Evolutionary conservation across 805 yeast genomes (phyloP).

Genomic region (Wickerhamiella vanderwaltii): DNA sequence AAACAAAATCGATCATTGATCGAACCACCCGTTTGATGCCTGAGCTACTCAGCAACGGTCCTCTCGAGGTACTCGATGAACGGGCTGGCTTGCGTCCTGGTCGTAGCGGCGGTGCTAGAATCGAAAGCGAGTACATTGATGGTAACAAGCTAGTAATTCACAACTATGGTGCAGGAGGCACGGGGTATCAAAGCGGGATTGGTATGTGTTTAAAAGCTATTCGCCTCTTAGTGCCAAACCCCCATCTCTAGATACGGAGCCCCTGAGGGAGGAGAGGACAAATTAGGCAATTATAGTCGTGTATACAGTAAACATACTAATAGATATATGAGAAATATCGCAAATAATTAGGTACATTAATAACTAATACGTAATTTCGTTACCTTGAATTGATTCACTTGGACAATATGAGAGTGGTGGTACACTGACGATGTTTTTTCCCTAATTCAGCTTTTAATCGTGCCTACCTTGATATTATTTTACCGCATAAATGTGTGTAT

Average conservation of each 20-base stretch:
- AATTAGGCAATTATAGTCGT: no score
- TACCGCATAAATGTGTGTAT: no score
- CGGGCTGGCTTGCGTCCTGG: slow-evolving; percentile 70
- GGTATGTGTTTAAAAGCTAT: slow-evolving; percentile 45
- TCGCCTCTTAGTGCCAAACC: slow-evolving; percentile 16
- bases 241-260: slow-evolving; percentile 8
- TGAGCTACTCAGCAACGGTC: slow-evolving; percentile 31
- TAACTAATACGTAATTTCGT: no score
- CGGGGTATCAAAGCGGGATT: slow-evolving; percentile 64
- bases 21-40: slow-evolving; percentile 42
- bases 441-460: no score
- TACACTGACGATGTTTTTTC: no score
- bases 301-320: no score
- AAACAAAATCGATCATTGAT: slow-evolving; percentile 48
- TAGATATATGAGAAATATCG: no score
- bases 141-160: slow-evolving; percentile 47
- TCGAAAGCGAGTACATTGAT: slow-evolving; percentile 40
- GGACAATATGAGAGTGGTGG: no score
- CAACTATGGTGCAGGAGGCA: slow-evolving; percentile 67
- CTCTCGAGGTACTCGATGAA: slow-evolving; percentile 44
- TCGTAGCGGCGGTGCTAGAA: slow-evolving; percentile 62
- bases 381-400: no score
- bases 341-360: no score
- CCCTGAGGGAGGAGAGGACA: no score
- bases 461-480: no score